These are phyloP conservation scores for Nannizzia gypsea DNA, from an alignment of 2,329 filamentous ascomycete species.

Conservation along the genomic window DNA sequence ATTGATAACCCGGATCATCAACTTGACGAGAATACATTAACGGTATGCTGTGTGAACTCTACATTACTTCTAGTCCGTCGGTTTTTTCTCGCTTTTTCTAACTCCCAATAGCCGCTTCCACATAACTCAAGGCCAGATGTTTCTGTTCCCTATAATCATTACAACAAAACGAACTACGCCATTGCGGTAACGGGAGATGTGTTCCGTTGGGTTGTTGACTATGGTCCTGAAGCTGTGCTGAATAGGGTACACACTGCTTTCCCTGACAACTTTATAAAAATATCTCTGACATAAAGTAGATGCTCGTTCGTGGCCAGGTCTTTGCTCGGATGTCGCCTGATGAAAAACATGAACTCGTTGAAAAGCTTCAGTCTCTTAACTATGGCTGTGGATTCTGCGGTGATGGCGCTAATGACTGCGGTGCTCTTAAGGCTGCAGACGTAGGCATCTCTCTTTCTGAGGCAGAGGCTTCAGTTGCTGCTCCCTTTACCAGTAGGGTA, in stretches of 20 bases:
- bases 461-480: slow-evolving; percentile 94
- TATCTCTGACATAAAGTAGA: slow-evolving; percentile 37
- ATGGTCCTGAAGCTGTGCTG: slow-evolving; percentile 66
- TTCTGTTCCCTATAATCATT: slow-evolving; percentile 74
- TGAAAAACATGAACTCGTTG: slow-evolving; percentile 94
- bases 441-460: slow-evolving; percentile 95
- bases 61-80: slow-evolving; percentile 13
- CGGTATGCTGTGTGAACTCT: slow-evolving; percentile 40
- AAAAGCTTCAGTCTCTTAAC: slow-evolving; percentile 91
- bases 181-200: slow-evolving; percentile 85
- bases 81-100: background rate
- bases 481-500: slow-evolving; percentile 86
- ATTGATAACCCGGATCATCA: slow-evolving; percentile 74
- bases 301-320: slow-evolving; percentile 83
- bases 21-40: slow-evolving; percentile 66
- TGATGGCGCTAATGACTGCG: slow-evolving; percentile 94
- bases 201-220: slow-evolving; percentile 94
- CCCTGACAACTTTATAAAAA: background rate
- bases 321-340: slow-evolving; percentile 98
- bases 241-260: slow-evolving; percentile 42
- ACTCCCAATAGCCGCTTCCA: slow-evolving; percentile 49
- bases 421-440: slow-evolving; percentile 90
- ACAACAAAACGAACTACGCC: slow-evolving; percentile 72
- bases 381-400: slow-evolving; percentile 95
- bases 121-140: slow-evolving; percentile 60